Evolutionary conservation across 2,329 filamentous ascomycete species (phyloP).

Genomic region (Colletotrichum gigasporum): DNA sequence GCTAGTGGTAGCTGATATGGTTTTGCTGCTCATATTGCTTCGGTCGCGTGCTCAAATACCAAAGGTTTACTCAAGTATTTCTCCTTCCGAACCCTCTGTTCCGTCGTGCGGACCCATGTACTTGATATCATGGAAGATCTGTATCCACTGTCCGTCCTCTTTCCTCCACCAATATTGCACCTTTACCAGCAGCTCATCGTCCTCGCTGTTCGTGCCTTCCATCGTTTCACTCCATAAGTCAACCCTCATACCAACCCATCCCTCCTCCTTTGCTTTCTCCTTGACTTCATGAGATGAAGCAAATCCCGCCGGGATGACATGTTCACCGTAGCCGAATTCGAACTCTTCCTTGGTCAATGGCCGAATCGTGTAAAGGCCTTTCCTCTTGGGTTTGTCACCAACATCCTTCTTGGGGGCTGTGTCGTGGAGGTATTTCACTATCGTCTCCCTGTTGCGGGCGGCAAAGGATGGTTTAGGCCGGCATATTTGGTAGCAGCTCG

Average conservation of each 20-base stretch:
- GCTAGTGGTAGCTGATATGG: neutral
- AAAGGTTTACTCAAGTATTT: conserved; percentile 14
- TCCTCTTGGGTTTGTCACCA: neutral
- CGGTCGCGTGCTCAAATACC: too few species aligned
- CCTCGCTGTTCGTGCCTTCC: neutral
- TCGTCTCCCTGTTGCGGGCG: conserved; percentile 34
- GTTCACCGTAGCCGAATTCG: conserved; percentile 33
- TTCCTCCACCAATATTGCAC: conserved; percentile 43
- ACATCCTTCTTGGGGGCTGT: conserved; percentile 10
- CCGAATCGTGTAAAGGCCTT: conserved; percentile 32
- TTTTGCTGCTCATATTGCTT: too few species aligned
- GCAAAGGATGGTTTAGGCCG: conserved; percentile 36
- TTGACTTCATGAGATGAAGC: conserved; percentile 22
- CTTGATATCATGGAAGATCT: conserved; percentile 41
- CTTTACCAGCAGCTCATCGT: conserved; percentile 35
- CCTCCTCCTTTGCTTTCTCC: conserved; percentile 27
- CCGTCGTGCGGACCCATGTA: conserved; percentile 39
- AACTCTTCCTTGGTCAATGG: conserved; percentile 26
- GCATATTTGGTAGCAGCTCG: conserved; percentile 35
- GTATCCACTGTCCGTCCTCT: conserved; percentile 33
- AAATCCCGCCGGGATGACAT: conserved; percentile 29
- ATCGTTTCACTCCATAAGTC: conserved; percentile 38
- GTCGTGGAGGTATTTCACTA: conserved; percentile 36
- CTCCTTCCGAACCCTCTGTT: conserved; percentile 34
- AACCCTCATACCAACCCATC: conserved; percentile 41